These are phyloP conservation scores for Poteriospumella lacustris DNA, from an alignment of 108 stramenopile species.

Conservation along the genomic window DNA sequence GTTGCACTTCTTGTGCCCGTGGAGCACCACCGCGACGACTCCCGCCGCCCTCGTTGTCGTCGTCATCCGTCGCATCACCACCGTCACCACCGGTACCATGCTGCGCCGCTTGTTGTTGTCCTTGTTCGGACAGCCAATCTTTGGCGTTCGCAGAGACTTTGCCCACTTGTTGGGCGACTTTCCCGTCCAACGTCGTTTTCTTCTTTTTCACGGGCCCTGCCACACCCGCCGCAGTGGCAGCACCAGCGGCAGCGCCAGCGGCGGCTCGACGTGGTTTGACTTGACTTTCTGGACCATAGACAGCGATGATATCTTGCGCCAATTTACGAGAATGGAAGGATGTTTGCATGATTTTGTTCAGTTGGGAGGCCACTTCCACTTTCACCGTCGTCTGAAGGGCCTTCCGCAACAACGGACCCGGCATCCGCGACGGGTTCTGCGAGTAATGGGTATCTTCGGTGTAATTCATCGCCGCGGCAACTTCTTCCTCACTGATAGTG, in stretches of 20 bases:
- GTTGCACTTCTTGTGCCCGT: background rate
- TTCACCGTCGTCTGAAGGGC: background rate
- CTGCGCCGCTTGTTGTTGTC: background rate
- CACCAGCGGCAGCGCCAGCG: background rate
- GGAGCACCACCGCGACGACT: background rate
- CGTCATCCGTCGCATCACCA: background rate
- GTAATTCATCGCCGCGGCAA: background rate
- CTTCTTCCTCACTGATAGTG: background rate
- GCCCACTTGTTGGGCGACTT: background rate
- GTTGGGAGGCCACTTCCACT: background rate
- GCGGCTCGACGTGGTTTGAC: background rate
- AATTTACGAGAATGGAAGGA: background rate
- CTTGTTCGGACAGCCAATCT: background rate
- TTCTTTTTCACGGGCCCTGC: background rate
- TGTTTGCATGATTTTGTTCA: background rate
- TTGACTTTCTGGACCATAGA: background rate
- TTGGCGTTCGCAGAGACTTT: background rate
- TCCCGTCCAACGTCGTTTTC: background rate
- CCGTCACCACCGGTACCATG: background rate
- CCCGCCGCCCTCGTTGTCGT: background rate
- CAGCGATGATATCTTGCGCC: background rate
- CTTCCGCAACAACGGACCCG: background rate
- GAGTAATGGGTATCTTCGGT: no score
- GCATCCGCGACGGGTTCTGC: no score
- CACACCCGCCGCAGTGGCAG: background rate